Conservation (phyloP, 441 rosid genomes). For the Pelargonium citronellum region DNA sequence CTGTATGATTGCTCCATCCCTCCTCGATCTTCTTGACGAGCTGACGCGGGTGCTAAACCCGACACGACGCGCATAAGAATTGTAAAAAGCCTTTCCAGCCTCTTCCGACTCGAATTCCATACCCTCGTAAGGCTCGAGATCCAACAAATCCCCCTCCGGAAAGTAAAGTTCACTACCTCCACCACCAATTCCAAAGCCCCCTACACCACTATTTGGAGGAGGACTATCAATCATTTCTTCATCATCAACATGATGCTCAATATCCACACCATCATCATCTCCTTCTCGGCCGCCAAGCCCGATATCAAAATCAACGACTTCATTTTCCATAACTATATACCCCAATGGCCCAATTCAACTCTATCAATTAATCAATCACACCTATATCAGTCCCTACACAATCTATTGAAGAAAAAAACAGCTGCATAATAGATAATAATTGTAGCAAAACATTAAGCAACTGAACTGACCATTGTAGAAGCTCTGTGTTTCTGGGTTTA, state of each 20-base stretch:
- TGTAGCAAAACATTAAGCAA: background rate
- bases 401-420: background rate
- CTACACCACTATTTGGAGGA: conserved; percentile 9
- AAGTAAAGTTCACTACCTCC: conserved; percentile 44
- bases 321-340: conserved; percentile 4
- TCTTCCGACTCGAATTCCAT: conserved; percentile 73
- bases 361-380: conserved; percentile 1
- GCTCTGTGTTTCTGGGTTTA: background rate
- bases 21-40: conserved; percentile 34
- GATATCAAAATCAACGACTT: conserved; percentile 26
- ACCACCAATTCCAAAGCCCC: conserved; percentile 32
- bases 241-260: background rate
- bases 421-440: background rate
- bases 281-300: conserved; percentile 15
- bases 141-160: conserved; percentile 32
- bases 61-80: conserved; percentile 59
- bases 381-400: background rate
- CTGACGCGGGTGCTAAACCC: conserved; percentile 63
- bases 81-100: conserved; percentile 71
- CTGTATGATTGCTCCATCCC: conserved; percentile 41
- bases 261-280: conserved; percentile 22
- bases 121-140: conserved; percentile 56
- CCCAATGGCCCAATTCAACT: background rate
- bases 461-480: background rate
- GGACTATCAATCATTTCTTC: conserved; percentile 8